Evolutionary conservation across 2,329 filamentous ascomycete genomes (phyloP).

Genomic region (Penicillium sp.): DNA sequence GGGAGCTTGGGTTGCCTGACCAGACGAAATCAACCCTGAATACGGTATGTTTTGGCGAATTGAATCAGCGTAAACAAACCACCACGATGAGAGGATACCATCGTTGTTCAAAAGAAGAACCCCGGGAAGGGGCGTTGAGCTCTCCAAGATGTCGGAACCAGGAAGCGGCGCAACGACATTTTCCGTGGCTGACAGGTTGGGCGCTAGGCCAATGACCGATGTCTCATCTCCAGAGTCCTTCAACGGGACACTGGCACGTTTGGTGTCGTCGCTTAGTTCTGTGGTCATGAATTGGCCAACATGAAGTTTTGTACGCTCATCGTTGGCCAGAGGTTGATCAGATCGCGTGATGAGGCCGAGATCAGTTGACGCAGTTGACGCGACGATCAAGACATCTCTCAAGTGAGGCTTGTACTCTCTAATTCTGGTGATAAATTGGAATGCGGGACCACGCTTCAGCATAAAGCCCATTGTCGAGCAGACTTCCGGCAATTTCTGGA

Average conservation of each 20-base stretch:
- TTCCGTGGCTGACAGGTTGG: conserved; percentile 82
- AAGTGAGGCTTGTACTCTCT: conserved; percentile 77
- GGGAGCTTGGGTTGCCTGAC: conserved; percentile 12
- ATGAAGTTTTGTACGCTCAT: conserved; percentile 58
- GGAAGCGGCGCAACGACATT: conserved; percentile 75
- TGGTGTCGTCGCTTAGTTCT: conserved; percentile 60
- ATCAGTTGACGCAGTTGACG: conserved; percentile 76
- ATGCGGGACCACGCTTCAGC: conserved; percentile 61
- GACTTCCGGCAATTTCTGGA: conserved; percentile 72
- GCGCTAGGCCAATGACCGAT: conserved; percentile 70
- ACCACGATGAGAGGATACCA: conserved; percentile 81
- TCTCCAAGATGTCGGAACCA: conserved; percentile 74
- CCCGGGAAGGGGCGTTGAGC: conserved; percentile 75
- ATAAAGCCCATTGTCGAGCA: conserved; percentile 64
- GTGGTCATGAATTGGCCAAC: conserved; percentile 64
- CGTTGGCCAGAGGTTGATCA: conserved; percentile 62
- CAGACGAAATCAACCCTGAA: conserved; percentile 57
- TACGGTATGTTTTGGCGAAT: conserved; percentile 72
- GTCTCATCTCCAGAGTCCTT: conserved; percentile 65
- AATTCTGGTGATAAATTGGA: conserved; percentile 74
- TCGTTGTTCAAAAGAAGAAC: conserved; percentile 86
- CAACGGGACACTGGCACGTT: conserved; percentile 79
- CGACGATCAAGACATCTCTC: conserved; percentile 75
- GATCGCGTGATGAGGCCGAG: conserved; percentile 75
- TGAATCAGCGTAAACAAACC: conserved; percentile 86